Percentiles rank a stretch among this genome's conserved stretches.
Evolutionary conservation across 495 filamentous ascomycete species (phyloP).

Genomic region (Evansstolkia leycettana): DNA sequence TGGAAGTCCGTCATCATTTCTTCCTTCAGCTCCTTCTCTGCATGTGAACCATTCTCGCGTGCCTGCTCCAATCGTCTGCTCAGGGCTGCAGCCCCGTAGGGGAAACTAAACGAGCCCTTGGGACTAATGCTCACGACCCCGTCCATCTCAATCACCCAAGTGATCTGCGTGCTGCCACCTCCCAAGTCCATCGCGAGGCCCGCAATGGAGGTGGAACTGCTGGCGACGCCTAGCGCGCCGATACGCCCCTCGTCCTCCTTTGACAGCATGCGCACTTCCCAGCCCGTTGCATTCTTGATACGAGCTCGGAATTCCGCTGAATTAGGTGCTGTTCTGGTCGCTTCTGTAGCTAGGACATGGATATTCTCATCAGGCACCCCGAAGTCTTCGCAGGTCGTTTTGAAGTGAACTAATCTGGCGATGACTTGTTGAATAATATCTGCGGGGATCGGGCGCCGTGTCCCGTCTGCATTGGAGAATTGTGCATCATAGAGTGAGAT

Average conservation of each 20-base stretch:
- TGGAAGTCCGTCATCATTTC: conserved; percentile 49
- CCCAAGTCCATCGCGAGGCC: conserved; percentile 83
- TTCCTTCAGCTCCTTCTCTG: conserved; percentile 29
- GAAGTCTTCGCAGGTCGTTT: conserved; percentile 57
- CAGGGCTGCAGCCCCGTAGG: conserved; percentile 80
- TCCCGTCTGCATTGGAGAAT: conserved; percentile 27
- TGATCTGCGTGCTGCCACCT: conserved; percentile 84
- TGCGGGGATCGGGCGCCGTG: conserved; percentile 45
- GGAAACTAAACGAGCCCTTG: conserved; percentile 43
- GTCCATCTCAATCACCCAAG: conserved; percentile 54
- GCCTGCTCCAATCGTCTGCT: conserved; percentile 45
- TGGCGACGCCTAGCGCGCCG: conserved; percentile 74
- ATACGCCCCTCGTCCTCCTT: conserved; percentile 75
- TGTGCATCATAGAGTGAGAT: conserved; percentile 91
- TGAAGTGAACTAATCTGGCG: conserved; percentile 54
- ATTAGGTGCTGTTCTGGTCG: conserved; percentile 72
- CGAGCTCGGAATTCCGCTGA: conserved; percentile 49
- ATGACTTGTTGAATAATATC: conserved; percentile 52
- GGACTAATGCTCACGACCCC: conserved; percentile 40
- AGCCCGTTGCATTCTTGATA: conserved; percentile 48
- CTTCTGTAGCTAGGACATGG: conserved; percentile 76
- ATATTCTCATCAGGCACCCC: conserved; percentile 51
- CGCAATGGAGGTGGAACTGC: conserved; percentile 51
- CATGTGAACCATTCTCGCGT: conserved; percentile 18
- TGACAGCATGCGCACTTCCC: conserved; percentile 56